These are phyloP conservation scores for Diaporthe ampelina DNA, from an alignment of 2,329 filamentous ascomycete genomes.

Conservation along the genomic window DNA sequence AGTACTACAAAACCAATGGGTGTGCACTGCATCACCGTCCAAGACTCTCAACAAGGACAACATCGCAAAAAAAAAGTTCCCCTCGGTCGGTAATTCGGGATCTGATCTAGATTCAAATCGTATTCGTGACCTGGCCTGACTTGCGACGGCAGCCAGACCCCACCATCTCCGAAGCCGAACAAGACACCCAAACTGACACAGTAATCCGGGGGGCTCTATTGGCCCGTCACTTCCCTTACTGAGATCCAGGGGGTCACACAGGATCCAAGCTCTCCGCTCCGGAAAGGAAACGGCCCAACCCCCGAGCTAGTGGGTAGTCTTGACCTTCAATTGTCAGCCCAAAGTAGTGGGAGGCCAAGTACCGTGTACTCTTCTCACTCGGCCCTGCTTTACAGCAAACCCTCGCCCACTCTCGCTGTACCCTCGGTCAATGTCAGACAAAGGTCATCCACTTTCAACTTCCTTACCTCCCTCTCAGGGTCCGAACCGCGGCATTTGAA, in stretches of 20 bases:
- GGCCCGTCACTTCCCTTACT: background rate
- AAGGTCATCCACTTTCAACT: conserved; percentile 26
- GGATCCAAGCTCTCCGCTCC: background rate
- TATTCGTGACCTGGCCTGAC: conserved; percentile 27
- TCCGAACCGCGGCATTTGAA: conserved; percentile 23
- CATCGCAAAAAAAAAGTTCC: background rate
- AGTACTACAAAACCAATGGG: background rate
- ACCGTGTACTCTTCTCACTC: background rate
- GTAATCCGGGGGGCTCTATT: conserved; percentile 27
- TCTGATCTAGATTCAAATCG: conserved; percentile 24
- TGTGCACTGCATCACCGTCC: background rate
- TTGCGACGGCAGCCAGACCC: background rate
- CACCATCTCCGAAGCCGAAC: conserved; percentile 22
- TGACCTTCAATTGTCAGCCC: background rate
- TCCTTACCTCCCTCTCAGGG: background rate
- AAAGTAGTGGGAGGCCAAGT: background rate
- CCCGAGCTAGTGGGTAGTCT: background rate
- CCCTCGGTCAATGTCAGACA: conserved; percentile 32
- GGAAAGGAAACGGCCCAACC: conserved; percentile 18
- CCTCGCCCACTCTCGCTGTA: background rate
- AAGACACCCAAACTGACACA: background rate
- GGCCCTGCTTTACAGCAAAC: background rate
- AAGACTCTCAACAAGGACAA: background rate
- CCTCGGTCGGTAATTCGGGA: conserved; percentile 21
- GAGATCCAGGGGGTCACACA: conserved; percentile 9